These are phyloP conservation scores for Torulaspora gathmanii DNA, from an alignment of 805 yeast genomes.

Conservation along the genomic window DNA sequence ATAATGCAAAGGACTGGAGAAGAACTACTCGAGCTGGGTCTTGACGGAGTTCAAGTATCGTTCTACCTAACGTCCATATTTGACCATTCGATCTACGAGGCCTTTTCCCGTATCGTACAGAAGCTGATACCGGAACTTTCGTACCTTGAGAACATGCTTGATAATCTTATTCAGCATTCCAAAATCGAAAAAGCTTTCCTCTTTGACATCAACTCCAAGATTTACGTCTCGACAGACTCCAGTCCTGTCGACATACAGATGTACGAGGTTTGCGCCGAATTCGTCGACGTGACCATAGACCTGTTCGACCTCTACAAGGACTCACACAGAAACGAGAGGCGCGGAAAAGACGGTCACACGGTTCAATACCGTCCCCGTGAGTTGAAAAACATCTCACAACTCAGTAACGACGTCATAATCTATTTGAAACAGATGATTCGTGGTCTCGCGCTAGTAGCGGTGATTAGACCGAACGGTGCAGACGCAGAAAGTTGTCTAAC, in stretches of 20 bases:
- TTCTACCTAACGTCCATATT: constrained; percentile 91
- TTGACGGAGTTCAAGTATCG: constrained; percentile 86
- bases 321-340: constrained; percentile 10
- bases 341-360: constrained; percentile 1
- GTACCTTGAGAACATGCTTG: constrained; percentile 79
- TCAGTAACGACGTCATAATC: constrained; percentile 79
- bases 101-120: constrained; percentile 88
- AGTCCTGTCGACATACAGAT: constrained; percentile 93
- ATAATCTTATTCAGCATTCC: constrained; percentile 80
- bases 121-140: constrained; percentile 86
- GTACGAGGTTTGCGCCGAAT: constrained; percentile 95
- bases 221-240: constrained; percentile 93
- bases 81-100: constrained; percentile 94
- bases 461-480: constrained; percentile 62
- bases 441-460: constrained; percentile 85
- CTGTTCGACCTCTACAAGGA: constrained; percentile 63
- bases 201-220: constrained; percentile 87
- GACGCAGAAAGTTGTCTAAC: constrained; percentile 49
- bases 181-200: constrained; percentile 89
- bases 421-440: constrained; percentile 89
- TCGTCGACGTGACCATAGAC: constrained; percentile 90
- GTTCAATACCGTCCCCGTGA: constrained; percentile 30
- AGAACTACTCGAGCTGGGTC: constrained; percentile 80
- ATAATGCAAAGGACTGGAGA: constrained; percentile 95
- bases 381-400: constrained; percentile 62